Conservation (phyloP, 2,329 filamentous ascomycete species). For the Xylariales sp. region DNA sequence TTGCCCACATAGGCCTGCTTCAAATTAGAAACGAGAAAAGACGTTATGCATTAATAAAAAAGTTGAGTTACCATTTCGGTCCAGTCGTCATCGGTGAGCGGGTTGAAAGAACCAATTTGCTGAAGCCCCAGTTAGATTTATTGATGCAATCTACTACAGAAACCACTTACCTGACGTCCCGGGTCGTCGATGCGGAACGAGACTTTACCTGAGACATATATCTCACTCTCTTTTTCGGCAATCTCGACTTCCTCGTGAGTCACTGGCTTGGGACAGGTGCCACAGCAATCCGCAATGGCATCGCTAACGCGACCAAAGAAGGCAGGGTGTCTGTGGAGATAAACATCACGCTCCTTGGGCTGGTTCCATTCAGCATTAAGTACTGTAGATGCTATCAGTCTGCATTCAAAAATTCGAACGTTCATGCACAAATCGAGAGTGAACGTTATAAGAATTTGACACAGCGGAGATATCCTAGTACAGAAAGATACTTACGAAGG, state of each 20-base stretch:
- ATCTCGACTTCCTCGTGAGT: constrained; percentile 69
- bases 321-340: constrained; percentile 77
- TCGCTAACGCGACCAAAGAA: constrained; percentile 76
- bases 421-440: too few species aligned
- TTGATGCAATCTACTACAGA: neutral
- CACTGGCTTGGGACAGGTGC: constrained; percentile 64
- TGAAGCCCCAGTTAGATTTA: constrained; percentile 5
- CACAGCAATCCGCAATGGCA: constrained; percentile 77
- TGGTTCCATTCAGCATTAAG: constrained; percentile 87
- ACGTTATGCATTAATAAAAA: neutral
- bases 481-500: constrained; percentile 45
- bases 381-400: constrained; percentile 33
- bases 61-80: constrained; percentile 63
- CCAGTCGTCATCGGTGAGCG: constrained; percentile 78
- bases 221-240: constrained; percentile 66
- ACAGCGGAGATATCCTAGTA: too few species aligned
- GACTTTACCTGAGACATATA: constrained; percentile 70
- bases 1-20: constrained; percentile 68
- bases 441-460: too few species aligned
- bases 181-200: constrained; percentile 76
- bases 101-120: constrained; percentile 67
- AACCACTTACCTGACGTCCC: constrained; percentile 62
- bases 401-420: too few species aligned
- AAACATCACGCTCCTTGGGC: constrained; percentile 66
- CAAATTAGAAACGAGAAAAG: neutral